Conservation (phyloP, 225 moss, liverwort and hornwort species). For the Asterella californica region DNA sequence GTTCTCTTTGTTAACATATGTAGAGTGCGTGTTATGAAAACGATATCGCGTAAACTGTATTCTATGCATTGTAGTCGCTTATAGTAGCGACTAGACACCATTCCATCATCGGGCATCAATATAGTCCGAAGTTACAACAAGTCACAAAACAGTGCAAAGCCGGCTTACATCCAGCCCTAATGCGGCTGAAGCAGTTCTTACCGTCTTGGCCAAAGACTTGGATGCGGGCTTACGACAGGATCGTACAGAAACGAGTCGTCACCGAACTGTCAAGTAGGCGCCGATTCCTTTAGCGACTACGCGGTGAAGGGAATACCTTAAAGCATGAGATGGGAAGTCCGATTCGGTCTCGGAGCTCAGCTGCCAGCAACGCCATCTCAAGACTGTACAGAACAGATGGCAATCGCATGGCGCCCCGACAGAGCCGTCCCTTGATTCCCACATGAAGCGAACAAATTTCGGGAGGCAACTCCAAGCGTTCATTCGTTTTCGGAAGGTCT, state of each 20-base stretch:
- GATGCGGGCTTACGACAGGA: background rate
- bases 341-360: slow-evolving; percentile 69
- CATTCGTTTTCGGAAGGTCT: slow-evolving; percentile 36
- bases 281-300: background rate
- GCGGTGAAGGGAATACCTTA: slow-evolving; percentile 40
- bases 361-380: slow-evolving; percentile 66
- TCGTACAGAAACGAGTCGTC: too few relatives aligned
- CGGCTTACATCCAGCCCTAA: too few relatives aligned
- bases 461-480: slow-evolving; percentile 59
- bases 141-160: too few relatives aligned
- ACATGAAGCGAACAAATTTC: slow-evolving; percentile 64
- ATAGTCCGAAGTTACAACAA: too few relatives aligned
- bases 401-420: slow-evolving; percentile 73
- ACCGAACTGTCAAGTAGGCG: background rate
- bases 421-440: slow-evolving; percentile 57
- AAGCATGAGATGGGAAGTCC: slow-evolving; percentile 63
- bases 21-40: too few relatives aligned
- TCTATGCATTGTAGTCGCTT: too few relatives aligned
- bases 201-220: background rate
- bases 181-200: too few relatives aligned
- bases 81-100: too few relatives aligned
- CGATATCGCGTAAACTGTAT: too few relatives aligned
- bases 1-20: too few relatives aligned
- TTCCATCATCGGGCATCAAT: too few relatives aligned
- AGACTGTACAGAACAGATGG: slow-evolving; percentile 67